Evolutionary conservation across 2,329 filamentous ascomycete genomes (phyloP).

Genomic region (Botryosphaeria dothidea): DNA sequence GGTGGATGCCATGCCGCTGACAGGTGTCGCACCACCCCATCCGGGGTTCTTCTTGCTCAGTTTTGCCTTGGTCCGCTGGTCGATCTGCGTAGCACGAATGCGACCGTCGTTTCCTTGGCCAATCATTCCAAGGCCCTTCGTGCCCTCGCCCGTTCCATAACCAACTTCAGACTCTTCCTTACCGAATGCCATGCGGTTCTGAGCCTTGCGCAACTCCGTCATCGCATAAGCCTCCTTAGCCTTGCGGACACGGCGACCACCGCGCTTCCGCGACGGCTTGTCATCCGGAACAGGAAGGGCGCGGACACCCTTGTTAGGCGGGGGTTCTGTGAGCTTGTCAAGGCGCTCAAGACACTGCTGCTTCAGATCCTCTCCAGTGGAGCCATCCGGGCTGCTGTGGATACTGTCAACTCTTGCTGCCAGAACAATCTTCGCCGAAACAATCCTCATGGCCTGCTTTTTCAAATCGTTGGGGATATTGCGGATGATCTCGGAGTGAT

Average conservation of each 20-base stretch:
- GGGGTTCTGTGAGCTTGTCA: conserved; percentile 89
- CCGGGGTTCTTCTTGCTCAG: conserved; percentile 94
- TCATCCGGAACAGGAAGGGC: conserved; percentile 92
- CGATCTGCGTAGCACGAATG: conserved; percentile 84
- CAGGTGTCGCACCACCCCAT: conserved; percentile 69
- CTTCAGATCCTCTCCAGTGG: conserved; percentile 78
- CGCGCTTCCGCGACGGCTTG: conserved; percentile 89
- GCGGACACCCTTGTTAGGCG: conserved; percentile 82
- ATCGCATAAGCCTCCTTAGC: conserved; percentile 96
- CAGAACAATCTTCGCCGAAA: conserved; percentile 90
- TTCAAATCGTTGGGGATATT: conserved; percentile 84
- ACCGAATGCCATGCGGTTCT: conserved; percentile 94
- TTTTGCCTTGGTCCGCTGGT: conserved; percentile 89
- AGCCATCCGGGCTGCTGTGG: conserved; percentile 78
- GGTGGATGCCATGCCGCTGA: conserved; percentile 60
- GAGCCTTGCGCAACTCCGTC: conserved; percentile 93
- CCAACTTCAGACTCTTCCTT: conserved; percentile 94
- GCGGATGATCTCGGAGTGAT: conserved; percentile 85
- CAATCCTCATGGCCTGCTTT: conserved; percentile 91
- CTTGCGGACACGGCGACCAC: conserved; percentile 84
- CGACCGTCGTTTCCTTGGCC: conserved; percentile 85
- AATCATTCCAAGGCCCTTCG: conserved; percentile 92
- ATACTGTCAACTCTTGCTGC: conserved; percentile 88
- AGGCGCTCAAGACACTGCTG: conserved; percentile 81
- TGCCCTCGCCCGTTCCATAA: conserved; percentile 82